Percentiles rank a stretch among this genome's conserved stretches.
These are phyloP conservation scores for Cruciata laevipes DNA, from an alignment of 257 asterid genomes.

Conservation along the genomic window DNA sequence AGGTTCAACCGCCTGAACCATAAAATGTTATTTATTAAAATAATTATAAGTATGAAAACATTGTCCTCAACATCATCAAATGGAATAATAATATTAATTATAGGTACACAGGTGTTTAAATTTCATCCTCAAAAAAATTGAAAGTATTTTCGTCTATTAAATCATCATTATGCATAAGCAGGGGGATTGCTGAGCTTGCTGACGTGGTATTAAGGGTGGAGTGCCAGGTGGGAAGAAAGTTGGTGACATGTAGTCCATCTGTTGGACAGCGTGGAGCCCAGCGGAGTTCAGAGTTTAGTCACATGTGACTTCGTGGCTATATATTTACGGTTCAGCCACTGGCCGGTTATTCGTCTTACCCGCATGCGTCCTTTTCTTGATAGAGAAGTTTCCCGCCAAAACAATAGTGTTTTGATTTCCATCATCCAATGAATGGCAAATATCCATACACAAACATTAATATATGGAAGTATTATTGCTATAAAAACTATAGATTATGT, in stretches of 20 bases:
- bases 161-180: not conserved
- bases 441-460: too few species aligned
- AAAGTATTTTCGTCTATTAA: too few species aligned
- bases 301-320: not conserved
- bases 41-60: too few species aligned
- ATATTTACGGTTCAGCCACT: not conserved
- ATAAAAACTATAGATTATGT: too few species aligned
- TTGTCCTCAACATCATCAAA: too few species aligned
- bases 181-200: slow-evolving; percentile 1
- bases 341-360: slow-evolving; percentile 26
- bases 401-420: not conserved
- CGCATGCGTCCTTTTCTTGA: slow-evolving; percentile 32
- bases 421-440: too few species aligned
- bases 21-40: too few species aligned
- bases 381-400: slow-evolving; percentile 53
- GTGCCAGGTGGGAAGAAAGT: slow-evolving; percentile 22
- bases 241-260: slow-evolving; percentile 18
- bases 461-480: too few species aligned
- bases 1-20: too few species aligned
- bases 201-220: slow-evolving; percentile 16
- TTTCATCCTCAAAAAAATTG: too few species aligned
- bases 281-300: slow-evolving; percentile 9
- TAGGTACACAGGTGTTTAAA: too few species aligned
- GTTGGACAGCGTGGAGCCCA: slow-evolving; percentile 35
- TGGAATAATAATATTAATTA: too few species aligned